Percentiles rank a stretch among this genome's conserved stretches.
phyloP scores from a whole-genome alignment of 768 basidiomycete genomes.

The Boletus sp. region DNA sequence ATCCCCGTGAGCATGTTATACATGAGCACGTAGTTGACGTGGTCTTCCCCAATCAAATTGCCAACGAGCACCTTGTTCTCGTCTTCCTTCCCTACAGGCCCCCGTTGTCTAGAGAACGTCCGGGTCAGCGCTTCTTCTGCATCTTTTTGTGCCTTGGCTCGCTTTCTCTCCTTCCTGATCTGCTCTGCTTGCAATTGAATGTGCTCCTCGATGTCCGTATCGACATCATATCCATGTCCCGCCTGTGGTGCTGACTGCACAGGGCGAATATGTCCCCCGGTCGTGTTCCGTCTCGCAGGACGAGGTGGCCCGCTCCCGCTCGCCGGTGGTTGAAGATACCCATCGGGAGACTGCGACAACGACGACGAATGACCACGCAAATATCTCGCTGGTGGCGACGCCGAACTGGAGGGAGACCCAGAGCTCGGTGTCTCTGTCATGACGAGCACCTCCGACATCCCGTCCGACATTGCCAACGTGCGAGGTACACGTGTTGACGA shows the following conservation, averaged over 20 bases:
- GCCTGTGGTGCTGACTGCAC: slow-evolving; percentile 30
- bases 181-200: slow-evolving; percentile 88
- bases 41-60: slow-evolving; percentile 96
- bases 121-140: slow-evolving; percentile 56
- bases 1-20: slow-evolving; percentile 99
- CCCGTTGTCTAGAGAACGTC: slow-evolving; percentile 20
- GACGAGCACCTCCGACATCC: slow-evolving; percentile 16
- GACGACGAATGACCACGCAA: slow-evolving; percentile 18
- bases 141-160: slow-evolving; percentile 62
- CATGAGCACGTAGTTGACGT: slow-evolving; percentile 99
- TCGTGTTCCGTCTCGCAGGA: slow-evolving; percentile 67
- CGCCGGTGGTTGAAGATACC: slow-evolving; percentile 51
- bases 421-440: slow-evolving; percentile 15
- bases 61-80: slow-evolving; percentile 74
- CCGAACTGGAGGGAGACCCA: slow-evolving; percentile 16
- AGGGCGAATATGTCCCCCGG: slow-evolving; percentile 45
- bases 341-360: slow-evolving; percentile 36
- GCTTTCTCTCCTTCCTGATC: slow-evolving; percentile 79
- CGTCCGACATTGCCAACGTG: slow-evolving; percentile 13
- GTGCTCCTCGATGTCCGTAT: slow-evolving; percentile 44
- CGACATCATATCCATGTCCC: slow-evolving; percentile 37
- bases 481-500: slow-evolving; percentile 18
- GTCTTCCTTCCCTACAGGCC: slow-evolving; percentile 30
- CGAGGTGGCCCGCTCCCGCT: slow-evolving; percentile 27
- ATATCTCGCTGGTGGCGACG: slow-evolving; percentile 21